Percentiles rank a stretch among this genome's conserved stretches.
These are phyloP conservation scores for Fusarium phyllophilum DNA, from an alignment of 2,329 filamentous ascomycete genomes.

Conservation along the genomic window DNA sequence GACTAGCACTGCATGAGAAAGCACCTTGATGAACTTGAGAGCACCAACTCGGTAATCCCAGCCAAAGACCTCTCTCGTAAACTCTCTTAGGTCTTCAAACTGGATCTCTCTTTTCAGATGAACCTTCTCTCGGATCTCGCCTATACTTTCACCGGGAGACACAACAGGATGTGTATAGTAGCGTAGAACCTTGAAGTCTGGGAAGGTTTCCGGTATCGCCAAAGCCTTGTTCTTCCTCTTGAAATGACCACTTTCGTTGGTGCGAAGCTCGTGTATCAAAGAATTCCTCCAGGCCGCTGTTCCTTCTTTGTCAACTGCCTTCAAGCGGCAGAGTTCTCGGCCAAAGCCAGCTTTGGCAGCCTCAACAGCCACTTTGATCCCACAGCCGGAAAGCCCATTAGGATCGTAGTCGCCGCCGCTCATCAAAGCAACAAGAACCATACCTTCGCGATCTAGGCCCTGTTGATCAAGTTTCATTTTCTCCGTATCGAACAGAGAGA, in stretches of 20 bases:
- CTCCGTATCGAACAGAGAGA: constrained; percentile 79
- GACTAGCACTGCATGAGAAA: constrained; percentile 80
- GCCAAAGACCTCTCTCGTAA: constrained; percentile 82
- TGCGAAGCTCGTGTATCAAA: constrained; percentile 78
- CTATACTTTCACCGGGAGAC: constrained; percentile 67
- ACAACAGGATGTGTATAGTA: constrained; percentile 92
- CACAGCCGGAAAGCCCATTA: constrained; percentile 87
- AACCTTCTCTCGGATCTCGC: constrained; percentile 42
- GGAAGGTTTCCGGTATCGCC: constrained; percentile 82
- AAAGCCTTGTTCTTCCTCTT: constrained; percentile 78
- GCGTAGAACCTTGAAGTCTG: constrained; percentile 78
- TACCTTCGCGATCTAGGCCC: constrained; percentile 83
- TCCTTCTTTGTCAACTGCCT: constrained; percentile 66
- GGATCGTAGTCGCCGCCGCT: constrained; percentile 95
- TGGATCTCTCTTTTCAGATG: constrained; percentile 40
- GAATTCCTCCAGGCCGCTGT: constrained; percentile 77
- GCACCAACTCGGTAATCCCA: constrained; percentile 85
- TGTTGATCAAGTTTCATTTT: constrained; percentile 60
- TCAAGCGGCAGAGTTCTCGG: constrained; percentile 74
- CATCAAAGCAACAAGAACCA: constrained; percentile 94
- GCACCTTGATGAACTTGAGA: constrained; percentile 82
- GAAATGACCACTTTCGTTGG: constrained; percentile 87
- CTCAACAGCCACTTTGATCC: constrained; percentile 87
- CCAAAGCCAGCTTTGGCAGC: constrained; percentile 91
- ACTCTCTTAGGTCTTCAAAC: constrained; percentile 71